Evolutionary conservation across 108 stramenopile genomes (phyloP), one percentile per base, ranked within the genome.

Genomic region (Pseudonitzschia multistriata): DNA sequence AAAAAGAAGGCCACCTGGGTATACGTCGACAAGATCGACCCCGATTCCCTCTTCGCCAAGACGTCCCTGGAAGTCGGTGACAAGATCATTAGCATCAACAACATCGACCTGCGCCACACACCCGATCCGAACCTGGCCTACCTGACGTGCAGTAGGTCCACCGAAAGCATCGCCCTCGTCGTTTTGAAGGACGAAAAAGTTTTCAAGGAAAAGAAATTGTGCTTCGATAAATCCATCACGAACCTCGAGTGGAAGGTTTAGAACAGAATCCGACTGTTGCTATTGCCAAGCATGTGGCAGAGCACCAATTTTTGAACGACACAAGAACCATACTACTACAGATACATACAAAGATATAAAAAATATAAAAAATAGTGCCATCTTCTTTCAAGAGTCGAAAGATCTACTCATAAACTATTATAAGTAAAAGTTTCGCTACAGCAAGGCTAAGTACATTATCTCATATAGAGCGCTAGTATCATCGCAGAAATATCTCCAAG

Each of bases 41-140:
- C 37, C 11, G 60, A 45, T 40, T 52, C 49, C 17, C 62, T 75
- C 33, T 75, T 75, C 35, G 3, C 27, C 29, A 45, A 45, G 17
- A 75, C 74, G n/a, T 69, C 74, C 25, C 33, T 75, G 49, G 52
- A 61, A 24, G 47, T 47, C 19, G 74, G 74, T 3, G 74, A 75
- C 45, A 64, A 62, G 29, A 25, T 75, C 36, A 19, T 75, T 35
- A 48, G 53, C 25, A 69, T 75, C 29, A 68, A 75, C 30, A 61
- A 66, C 28, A 52, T 60, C 19, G 47, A 66, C 35, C 49, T 55
- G 29, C 54, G 66, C 2, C 6, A 21, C 36, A 49, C 35, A 31
- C 45, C 73, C 3, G 73, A 67, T 35, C 54, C 21, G 36, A 29
- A 21, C 0, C 42, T 45, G 11, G 73, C 73, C 21, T 45, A 25